Base-by-base conservation (phyloP, 1,284 basidiomycete genomes). In the Cystobasidium slooffiae region DNA sequence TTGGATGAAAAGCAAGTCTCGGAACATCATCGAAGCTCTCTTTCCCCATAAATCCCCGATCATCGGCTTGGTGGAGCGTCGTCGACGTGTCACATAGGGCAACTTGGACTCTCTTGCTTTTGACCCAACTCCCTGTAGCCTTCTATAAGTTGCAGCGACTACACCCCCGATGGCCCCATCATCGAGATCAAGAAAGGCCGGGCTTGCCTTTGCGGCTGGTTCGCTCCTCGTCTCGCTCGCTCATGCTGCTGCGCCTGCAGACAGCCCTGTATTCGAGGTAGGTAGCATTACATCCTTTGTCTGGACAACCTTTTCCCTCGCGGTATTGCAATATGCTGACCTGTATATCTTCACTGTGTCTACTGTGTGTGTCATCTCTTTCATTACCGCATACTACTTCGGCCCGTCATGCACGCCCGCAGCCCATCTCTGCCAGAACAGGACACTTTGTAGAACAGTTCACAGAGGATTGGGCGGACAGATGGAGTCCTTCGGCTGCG, bases 361-460 rank as follows among this genome's bases (percentile, higher is more conserved):
- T 6, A n/a, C 1, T n/a, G 8, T 47, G 46, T 49, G 46, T 12
- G 14, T n/a, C 46, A n/a, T 49, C 31, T 1, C 31, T 31, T 31
- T 31, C 31, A 31, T 31, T 31, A 31, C 31, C 31, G 31, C 31
- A 31, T 31, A 31, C 31, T 31, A 14, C 46, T 6, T 3, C 3
- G 46, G 3, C 46, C 39, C 37, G 56, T 59, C 37, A 47, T 24
- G 43, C 47, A n/a, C 61, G 31, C 61, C 18, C 61, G 61, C 80
- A 97, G 92, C 86, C 91, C 59, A 91, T 94, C 69, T 84, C 86
- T 74, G 86, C 97, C 84, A 89, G 91, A 81, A 73, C 70, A 24
- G 94, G 92, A n/a, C 90, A 93, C 75, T 98, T 99, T 86, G 82
- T 99, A 80, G 97, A 99, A 84, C 97, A 99, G 84, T 99, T 99